A percentile compares a stretch with the other conserved stretches of the same genome.
phyloP scores from a whole-genome alignment of 371 early-diverging fungal species.

The Chytridium lagenaria region DNA sequence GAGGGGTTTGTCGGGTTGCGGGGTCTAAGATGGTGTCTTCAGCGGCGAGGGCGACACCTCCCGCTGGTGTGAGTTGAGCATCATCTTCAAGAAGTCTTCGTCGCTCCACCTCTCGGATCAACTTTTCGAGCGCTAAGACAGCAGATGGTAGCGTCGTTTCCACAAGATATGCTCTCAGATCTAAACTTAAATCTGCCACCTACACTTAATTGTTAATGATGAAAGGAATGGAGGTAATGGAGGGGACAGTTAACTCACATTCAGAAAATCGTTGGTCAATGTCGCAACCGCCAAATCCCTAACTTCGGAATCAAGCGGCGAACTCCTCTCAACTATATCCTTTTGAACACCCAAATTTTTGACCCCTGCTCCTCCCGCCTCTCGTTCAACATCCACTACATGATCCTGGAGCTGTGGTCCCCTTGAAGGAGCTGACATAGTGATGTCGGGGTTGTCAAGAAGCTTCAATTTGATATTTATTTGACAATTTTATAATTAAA shows the following conservation, averaged over 20 bases:
- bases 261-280: constrained; percentile 49
- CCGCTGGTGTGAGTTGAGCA: constrained; percentile 12
- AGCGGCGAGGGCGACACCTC: constrained; percentile 18
- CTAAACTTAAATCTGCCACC: constrained; percentile 46
- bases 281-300: constrained; percentile 40
- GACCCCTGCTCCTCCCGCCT: no score
- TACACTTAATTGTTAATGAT: background rate
- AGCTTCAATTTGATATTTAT: background rate
- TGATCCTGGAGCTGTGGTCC: no score
- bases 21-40: constrained; percentile 13
- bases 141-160: constrained; percentile 55
- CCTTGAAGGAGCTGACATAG: no score
- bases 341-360: no score
- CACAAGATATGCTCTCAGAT: constrained; percentile 55
- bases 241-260: no score
- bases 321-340: background rate
- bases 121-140: constrained; percentile 51
- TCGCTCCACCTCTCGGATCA: constrained; percentile 50
- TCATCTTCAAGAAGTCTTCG: constrained; percentile 31
- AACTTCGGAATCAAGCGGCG: constrained; percentile 17
- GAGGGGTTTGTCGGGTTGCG: constrained; percentile 43
- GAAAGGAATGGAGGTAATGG: no score
- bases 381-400: no score
- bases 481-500: background rate
- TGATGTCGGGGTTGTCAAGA: constrained; percentile 15